These are phyloP conservation scores for Pseudotulostoma volvatum DNA, from an alignment of 495 filamentous ascomycete species.

Conservation along the genomic window DNA sequence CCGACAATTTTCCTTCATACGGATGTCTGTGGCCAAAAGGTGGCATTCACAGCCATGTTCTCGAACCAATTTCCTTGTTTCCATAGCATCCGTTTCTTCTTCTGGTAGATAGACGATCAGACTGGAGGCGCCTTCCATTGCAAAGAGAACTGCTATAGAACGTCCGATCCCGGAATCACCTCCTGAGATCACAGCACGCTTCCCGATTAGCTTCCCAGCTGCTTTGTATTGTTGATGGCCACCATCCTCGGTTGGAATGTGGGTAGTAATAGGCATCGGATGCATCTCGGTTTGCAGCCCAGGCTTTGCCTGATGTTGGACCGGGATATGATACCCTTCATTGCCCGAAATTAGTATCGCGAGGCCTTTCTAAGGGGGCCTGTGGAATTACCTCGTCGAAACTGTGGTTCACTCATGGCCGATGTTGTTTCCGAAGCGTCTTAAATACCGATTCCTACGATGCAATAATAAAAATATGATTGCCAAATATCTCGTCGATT, in stretches of 20 bases:
- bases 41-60: conserved; percentile 45
- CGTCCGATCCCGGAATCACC: conserved; percentile 75
- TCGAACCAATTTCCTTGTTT: conserved; percentile 54
- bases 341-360: neutral
- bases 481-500: too few relatives aligned
- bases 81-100: conserved; percentile 61
- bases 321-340: conserved; percentile 50
- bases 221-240: conserved; percentile 63
- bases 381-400: neutral
- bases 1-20: conserved; percentile 46
- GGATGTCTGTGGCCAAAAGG: conserved; percentile 44
- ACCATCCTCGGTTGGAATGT: conserved; percentile 53
- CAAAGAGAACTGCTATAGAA: conserved; percentile 60
- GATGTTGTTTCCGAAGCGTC: too few relatives aligned
- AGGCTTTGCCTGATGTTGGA: conserved; percentile 51
- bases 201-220: conserved; percentile 58
- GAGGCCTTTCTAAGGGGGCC: neutral
- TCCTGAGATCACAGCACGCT: conserved; percentile 66
- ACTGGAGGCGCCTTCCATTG: conserved; percentile 67
- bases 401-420: neutral
- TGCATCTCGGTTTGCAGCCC: conserved; percentile 50
- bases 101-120: conserved; percentile 60
- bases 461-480: too few relatives aligned
- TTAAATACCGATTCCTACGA: too few relatives aligned
- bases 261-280: conserved; percentile 43